These are phyloP conservation scores for Aspergillus flavus DNA, from an alignment of 2,329 filamentous ascomycete species.

Conservation along the genomic window DNA sequence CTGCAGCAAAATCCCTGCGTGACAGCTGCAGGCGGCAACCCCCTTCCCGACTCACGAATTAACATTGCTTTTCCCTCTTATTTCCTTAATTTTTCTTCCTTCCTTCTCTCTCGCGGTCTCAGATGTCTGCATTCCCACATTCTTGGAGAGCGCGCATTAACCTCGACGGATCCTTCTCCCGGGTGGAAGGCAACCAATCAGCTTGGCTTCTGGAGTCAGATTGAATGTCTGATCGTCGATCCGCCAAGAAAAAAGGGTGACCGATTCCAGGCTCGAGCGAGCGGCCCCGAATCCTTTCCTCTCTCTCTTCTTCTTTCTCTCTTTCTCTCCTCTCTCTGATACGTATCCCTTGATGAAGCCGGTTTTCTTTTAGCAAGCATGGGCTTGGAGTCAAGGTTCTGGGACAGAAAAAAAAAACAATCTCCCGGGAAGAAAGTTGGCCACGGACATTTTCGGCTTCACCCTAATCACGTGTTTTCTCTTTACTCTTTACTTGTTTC, in stretches of 20 bases:
- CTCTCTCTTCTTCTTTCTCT: background rate
- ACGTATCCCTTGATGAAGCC: slow-evolving; percentile 9
- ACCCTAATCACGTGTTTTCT: background rate
- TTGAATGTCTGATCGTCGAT: background rate
- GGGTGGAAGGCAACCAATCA: background rate
- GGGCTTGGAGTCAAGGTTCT: slow-evolving; percentile 12
- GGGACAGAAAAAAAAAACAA: background rate
- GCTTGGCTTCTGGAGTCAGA: background rate
- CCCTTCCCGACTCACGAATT: background rate
- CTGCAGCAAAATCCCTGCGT: slow-evolving; percentile 12
- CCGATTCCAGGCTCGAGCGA: background rate
- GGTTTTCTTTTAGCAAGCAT: slow-evolving; percentile 14
- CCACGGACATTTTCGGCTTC: background rate
- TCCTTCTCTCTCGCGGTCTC: slow-evolving; percentile 1
- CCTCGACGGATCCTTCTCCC: background rate
- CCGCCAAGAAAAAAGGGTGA: slow-evolving; percentile 1
- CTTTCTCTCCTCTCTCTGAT: slow-evolving; percentile 2
- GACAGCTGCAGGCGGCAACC: slow-evolving; percentile 6
- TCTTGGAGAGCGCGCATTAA: slow-evolving; percentile 2
- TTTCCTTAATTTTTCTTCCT: slow-evolving; percentile 1
- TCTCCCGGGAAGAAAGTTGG: background rate
- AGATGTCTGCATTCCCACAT: background rate
- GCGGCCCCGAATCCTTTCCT: slow-evolving; percentile 1
- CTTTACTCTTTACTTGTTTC: slow-evolving; percentile 1
- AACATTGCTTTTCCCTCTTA: background rate